Evolutionary conservation across 129 eudicot species (phyloP).

Genomic region (Mikania micrantha): DNA sequence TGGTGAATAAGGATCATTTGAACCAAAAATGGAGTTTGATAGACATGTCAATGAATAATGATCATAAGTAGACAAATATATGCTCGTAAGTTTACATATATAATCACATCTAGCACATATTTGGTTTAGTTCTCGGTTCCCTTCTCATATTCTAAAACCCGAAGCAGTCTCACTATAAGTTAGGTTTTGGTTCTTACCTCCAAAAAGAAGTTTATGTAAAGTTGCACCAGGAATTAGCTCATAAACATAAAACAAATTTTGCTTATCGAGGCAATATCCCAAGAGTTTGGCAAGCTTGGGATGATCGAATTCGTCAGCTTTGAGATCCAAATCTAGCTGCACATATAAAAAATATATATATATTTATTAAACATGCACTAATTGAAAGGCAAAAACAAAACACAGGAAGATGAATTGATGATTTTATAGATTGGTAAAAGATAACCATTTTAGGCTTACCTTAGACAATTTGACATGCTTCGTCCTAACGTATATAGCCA

Average conservation of each 20-base stretch:
- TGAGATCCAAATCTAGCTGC: conserved; percentile 24
- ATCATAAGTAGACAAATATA: too few relatives aligned
- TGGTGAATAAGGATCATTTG: too few relatives aligned
- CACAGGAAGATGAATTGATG: too few relatives aligned
- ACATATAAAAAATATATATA: not conserved
- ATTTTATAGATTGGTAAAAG: not conserved
- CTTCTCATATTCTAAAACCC: too few relatives aligned
- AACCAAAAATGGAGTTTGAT: too few relatives aligned
- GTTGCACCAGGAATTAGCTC: not conserved
- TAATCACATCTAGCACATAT: too few relatives aligned
- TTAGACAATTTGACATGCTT: not conserved
- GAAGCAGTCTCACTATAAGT: too few relatives aligned
- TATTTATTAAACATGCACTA: not conserved
- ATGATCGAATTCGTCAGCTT: conserved; percentile 1
- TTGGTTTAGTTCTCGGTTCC: too few relatives aligned
- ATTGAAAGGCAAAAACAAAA: not conserved
- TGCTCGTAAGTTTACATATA: too few relatives aligned
- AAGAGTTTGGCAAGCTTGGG: conserved; percentile 15
- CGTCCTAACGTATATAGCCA: conserved; percentile 19
- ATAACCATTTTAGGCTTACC: conserved; percentile 6
- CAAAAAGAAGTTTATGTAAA: conserved; percentile 13
- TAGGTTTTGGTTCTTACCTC: conserved; percentile 10
- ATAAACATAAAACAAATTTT: not conserved
- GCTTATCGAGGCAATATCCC: conserved; percentile 4
- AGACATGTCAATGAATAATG: too few relatives aligned